These are phyloP conservation scores for Rhododendron kiyosumense DNA, from an alignment of 148 eudicot species.

Conservation along the genomic window DNA sequence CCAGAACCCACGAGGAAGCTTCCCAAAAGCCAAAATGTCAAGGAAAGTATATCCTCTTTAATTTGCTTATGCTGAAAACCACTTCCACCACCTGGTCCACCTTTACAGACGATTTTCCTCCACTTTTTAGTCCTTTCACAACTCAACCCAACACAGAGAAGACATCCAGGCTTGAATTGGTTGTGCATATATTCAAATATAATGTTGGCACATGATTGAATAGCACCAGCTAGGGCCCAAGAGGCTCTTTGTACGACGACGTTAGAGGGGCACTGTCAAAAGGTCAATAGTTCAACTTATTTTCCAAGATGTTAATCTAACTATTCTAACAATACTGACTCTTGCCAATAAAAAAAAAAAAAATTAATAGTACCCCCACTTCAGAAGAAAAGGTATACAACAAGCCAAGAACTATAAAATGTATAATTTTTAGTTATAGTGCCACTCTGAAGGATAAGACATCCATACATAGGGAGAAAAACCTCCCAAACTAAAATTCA, in stretches of 20 bases:
- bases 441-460: not conserved
- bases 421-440: not conserved
- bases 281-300: too few species aligned
- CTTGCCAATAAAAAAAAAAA: too few species aligned
- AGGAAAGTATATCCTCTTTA: not conserved
- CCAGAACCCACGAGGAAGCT: not conserved
- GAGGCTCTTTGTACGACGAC: too few species aligned
- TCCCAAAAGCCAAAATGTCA: constrained; percentile 9
- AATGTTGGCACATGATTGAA: not conserved
- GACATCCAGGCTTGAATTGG: not conserved
- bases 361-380: not conserved
- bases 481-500: not conserved
- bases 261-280: too few species aligned
- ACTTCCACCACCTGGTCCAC: not conserved
- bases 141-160: not conserved
- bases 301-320: too few species aligned
- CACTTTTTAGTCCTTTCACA: not conserved
- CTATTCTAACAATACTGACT: too few species aligned
- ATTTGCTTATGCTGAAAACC: not conserved
- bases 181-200: not conserved
- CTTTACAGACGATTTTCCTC: not conserved
- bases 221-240: too few species aligned
- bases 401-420: not conserved
- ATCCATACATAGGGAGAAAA: not conserved
- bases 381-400: not conserved